These are phyloP conservation scores for Dictyostelium gargantuum DNA, from an alignment of 208 protist species.

Conservation along the genomic window DNA sequence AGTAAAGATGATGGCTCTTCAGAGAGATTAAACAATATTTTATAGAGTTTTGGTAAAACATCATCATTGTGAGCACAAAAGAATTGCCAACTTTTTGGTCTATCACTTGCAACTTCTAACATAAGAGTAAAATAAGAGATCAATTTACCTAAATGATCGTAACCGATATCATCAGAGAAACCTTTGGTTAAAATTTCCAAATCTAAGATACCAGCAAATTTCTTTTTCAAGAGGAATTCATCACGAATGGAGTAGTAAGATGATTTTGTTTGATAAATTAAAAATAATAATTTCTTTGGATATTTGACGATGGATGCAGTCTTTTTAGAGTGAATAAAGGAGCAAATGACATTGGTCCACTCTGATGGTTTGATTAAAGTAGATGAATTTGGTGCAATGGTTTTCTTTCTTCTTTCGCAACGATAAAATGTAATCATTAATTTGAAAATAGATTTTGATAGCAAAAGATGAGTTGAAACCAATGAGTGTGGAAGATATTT, in stretches of 20 bases:
- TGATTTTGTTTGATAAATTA: not conserved
- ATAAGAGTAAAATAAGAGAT: constrained; percentile 3
- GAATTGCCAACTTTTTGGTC: constrained; percentile 46
- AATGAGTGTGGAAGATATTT: not conserved
- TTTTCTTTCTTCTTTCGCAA: not conserved
- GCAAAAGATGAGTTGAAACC: not conserved
- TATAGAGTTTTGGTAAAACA: not conserved
- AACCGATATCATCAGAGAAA: constrained; percentile 24
- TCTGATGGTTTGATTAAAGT: not conserved
- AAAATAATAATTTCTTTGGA: constrained; percentile 31
- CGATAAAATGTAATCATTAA: constrained; percentile 23
- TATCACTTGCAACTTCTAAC: constrained; percentile 25
- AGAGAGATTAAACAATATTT: not conserved
- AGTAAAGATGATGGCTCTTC: constrained; percentile 10
- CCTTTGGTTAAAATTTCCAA: not conserved
- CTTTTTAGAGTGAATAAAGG: constrained; percentile 46
- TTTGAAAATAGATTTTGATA: constrained; percentile 15
- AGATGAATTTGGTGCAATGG: not conserved
- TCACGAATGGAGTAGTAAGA: constrained; percentile 38
- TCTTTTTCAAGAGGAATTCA: constrained; percentile 38
- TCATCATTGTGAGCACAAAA: constrained; percentile 10
- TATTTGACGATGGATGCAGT: constrained; percentile 15
- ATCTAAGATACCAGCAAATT: not conserved
- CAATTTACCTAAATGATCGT: constrained; percentile 31
- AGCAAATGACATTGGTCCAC: not conserved